Conservation (phyloP, 495 filamentous ascomycete species). For the Aspergillus homomorphus region DNA sequence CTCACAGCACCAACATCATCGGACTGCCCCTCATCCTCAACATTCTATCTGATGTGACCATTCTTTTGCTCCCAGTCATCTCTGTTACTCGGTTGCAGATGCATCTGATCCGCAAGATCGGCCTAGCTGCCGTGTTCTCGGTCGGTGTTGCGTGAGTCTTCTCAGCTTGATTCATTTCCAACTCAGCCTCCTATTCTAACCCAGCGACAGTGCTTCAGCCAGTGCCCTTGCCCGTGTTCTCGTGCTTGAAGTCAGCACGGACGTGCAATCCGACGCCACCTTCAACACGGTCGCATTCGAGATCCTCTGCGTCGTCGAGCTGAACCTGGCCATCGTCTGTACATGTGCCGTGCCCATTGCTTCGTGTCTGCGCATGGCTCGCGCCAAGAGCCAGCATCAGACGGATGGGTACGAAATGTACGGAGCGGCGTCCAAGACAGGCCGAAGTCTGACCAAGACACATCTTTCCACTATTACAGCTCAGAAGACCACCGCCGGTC, state of each 20-base stretch:
- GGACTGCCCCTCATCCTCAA: background rate
- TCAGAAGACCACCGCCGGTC: background rate
- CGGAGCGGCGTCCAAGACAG: background rate
- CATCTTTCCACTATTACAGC: background rate
- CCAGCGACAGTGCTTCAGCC: background rate
- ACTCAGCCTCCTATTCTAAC: too few relatives aligned
- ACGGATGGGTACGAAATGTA: background rate
- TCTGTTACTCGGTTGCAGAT: background rate
- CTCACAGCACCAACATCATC: background rate
- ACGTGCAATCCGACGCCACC: background rate
- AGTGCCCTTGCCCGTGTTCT: background rate
- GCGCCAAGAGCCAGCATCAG: background rate
- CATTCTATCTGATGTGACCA: background rate
- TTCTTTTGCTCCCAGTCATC: background rate
- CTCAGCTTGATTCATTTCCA: background rate
- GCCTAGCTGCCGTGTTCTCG: background rate
- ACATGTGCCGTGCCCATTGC: background rate
- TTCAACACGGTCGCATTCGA: background rate
- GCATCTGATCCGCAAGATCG: background rate
- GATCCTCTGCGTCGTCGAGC: background rate
- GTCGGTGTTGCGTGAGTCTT: background rate
- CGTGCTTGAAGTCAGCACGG: background rate
- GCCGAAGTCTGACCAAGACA: background rate
- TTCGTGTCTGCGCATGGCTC: background rate
- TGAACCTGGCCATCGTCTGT: background rate